phyloP scores from a whole-genome alignment of 1,284 basidiomycete genomes.

The Cronartium quercuum region DNA sequence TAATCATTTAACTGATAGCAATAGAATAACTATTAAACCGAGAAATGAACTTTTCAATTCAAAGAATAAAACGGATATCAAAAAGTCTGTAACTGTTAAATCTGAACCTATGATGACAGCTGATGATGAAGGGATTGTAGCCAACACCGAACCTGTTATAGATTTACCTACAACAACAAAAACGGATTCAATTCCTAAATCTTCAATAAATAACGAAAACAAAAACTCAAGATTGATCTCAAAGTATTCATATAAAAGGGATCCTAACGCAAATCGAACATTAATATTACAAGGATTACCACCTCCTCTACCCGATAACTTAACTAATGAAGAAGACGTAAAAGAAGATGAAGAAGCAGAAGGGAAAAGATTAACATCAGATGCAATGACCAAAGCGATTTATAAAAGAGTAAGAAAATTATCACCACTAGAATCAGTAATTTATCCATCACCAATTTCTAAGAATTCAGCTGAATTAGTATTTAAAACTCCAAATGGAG shows the following conservation, averaged over 20 bases:
- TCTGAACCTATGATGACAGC: background rate
- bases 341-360: constrained; percentile 74
- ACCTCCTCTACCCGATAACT: background rate
- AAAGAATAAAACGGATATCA: background rate
- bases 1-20: background rate
- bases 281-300: constrained; percentile 72
- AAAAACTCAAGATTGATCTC: constrained; percentile 33
- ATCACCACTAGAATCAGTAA: constrained; percentile 40
- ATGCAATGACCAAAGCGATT: constrained; percentile 45
- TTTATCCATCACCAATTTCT: constrained; percentile 24
- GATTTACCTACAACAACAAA: background rate
- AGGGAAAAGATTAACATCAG: constrained; percentile 64
- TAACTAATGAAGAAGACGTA: constrained; percentile 54
- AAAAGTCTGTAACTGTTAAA: background rate
- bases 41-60: background rate
- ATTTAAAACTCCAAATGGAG: constrained; percentile 66
- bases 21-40: background rate
- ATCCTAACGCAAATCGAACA: constrained; percentile 72
- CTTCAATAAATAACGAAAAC: constrained; percentile 36
- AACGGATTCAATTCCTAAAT: constrained; percentile 42
- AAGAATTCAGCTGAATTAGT: constrained; percentile 62
- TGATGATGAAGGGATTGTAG: background rate
- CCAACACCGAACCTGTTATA: too few species aligned
- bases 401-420: constrained; percentile 42
- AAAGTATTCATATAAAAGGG: constrained; percentile 46